Conservation (phyloP, 2,329 filamentous ascomycete species). For the Didymellaceae sp. region DNA sequence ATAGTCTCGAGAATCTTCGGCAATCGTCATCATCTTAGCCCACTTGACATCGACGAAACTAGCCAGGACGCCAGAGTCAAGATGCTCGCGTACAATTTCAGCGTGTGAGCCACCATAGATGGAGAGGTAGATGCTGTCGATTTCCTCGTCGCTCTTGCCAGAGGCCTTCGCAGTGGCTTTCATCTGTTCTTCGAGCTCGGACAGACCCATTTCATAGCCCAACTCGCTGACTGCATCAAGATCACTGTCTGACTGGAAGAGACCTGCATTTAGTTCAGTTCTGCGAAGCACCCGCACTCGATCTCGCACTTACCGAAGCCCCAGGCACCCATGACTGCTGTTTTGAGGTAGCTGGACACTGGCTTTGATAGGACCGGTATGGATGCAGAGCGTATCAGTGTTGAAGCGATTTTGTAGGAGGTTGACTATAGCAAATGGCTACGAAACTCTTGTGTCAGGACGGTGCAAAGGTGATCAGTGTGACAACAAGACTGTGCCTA, state of each 20-base stretch:
- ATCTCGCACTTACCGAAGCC: conserved; percentile 15
- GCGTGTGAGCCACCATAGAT: conserved; percentile 20
- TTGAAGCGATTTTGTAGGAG: background rate
- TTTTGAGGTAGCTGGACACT: background rate
- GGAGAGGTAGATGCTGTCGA: conserved; percentile 13
- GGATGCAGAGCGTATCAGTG: background rate
- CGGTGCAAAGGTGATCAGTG: background rate
- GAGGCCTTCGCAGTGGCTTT: conserved; percentile 18
- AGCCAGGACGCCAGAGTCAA: conserved; percentile 25
- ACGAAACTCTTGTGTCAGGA: background rate
- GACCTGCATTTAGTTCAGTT: conserved; percentile 15
- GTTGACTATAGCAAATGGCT: background rate
- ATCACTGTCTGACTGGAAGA: conserved; percentile 33
- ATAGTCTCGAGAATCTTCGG: conserved; percentile 2
- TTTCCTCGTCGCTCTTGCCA: conserved; percentile 17
- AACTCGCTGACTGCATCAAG: conserved; percentile 24
- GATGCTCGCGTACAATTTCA: conserved; percentile 24
- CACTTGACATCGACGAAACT: conserved; percentile 21
- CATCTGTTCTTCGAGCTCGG: conserved; percentile 18
- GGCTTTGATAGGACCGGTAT: background rate
- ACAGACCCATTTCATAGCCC: conserved; percentile 19
- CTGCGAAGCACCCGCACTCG: background rate
- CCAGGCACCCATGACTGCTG: conserved; percentile 27
- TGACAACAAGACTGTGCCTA: background rate
- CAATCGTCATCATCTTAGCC: conserved; percentile 17